These are phyloP conservation scores for Scenedesmus sp. DNA, from an alignment of 163 green algal genomes.

Conservation along the genomic window DNA sequence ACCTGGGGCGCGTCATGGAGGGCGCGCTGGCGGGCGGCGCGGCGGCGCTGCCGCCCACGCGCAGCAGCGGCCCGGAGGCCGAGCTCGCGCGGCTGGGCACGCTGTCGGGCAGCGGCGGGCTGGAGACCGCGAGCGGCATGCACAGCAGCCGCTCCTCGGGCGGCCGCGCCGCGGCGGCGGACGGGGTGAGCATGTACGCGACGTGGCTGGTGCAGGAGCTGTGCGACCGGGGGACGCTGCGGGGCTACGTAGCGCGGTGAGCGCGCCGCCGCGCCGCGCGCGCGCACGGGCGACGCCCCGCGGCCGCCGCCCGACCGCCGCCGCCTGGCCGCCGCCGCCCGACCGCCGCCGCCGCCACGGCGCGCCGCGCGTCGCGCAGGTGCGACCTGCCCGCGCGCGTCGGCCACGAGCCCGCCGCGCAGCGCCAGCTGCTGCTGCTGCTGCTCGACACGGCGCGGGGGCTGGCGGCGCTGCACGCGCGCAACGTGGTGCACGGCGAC, in stretches of 20 bases:
- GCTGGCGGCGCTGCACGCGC: background rate
- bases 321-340: too few species aligned
- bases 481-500: slow-evolving; percentile 4
- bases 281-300: too few species aligned
- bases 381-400: background rate
- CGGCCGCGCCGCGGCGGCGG: background rate
- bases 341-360: too few species aligned
- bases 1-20: too few species aligned
- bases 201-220: slow-evolving; percentile 8
- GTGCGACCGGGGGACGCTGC: slow-evolving; percentile 1
- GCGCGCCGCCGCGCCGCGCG: too few species aligned
- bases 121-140: background rate
- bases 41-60: background rate
- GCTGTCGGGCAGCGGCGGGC: background rate
- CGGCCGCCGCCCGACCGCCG: too few species aligned
- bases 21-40: too few species aligned
- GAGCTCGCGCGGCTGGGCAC: background rate
- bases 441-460: slow-evolving; percentile 5
- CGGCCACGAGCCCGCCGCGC: background rate
- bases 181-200: background rate
- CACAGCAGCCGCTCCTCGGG: background rate
- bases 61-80: background rate
- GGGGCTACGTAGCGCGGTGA: background rate
- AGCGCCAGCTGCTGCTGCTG: slow-evolving; percentile 11
- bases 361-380: too few species aligned